Conservation (phyloP, 345 rosid species). For the Eucalyptus pauciflora region DNA sequence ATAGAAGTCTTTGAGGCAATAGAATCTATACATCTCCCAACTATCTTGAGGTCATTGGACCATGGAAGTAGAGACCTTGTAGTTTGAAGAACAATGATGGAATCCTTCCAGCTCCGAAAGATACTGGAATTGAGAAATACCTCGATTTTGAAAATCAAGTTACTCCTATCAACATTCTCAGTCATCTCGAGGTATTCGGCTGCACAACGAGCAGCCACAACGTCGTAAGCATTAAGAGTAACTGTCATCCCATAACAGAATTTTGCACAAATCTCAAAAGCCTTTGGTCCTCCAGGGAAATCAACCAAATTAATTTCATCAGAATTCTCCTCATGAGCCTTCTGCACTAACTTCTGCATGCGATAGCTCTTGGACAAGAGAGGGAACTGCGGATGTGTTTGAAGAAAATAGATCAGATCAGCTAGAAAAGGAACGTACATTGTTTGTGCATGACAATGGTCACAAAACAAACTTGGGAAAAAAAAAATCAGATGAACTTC, state of each 20-base stretch:
- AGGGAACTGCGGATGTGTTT: slow-evolving; percentile 52
- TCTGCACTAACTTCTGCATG: slow-evolving; percentile 49
- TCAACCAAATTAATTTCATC: slow-evolving; percentile 47
- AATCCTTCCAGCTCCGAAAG: slow-evolving; percentile 92
- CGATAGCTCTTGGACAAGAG: slow-evolving; percentile 73
- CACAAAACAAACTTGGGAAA: background rate
- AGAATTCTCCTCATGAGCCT: slow-evolving; percentile 38
- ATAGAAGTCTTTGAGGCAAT: slow-evolving; percentile 73
- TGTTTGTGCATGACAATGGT: background rate
- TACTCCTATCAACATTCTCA: slow-evolving; percentile 71
- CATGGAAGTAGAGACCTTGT: slow-evolving; percentile 70
- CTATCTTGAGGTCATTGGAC: slow-evolving; percentile 83
- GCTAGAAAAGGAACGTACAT: background rate
- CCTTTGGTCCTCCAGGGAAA: slow-evolving; percentile 83
- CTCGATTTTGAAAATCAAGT: slow-evolving; percentile 71
- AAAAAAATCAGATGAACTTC: background rate
- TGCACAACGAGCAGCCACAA: slow-evolving; percentile 78
- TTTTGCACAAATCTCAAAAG: slow-evolving; percentile 92
- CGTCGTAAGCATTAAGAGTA: slow-evolving; percentile 76
- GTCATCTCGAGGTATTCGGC: slow-evolving; percentile 95
- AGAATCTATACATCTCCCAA: slow-evolving; percentile 79
- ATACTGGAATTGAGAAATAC: slow-evolving; percentile 81
- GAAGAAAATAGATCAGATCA: background rate
- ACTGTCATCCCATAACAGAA: slow-evolving; percentile 93
- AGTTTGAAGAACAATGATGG: slow-evolving; percentile 85